Base-by-base conservation (phyloP, 2,329 filamentous ascomycete species). In the Colletotrichum sublineola region DNA sequence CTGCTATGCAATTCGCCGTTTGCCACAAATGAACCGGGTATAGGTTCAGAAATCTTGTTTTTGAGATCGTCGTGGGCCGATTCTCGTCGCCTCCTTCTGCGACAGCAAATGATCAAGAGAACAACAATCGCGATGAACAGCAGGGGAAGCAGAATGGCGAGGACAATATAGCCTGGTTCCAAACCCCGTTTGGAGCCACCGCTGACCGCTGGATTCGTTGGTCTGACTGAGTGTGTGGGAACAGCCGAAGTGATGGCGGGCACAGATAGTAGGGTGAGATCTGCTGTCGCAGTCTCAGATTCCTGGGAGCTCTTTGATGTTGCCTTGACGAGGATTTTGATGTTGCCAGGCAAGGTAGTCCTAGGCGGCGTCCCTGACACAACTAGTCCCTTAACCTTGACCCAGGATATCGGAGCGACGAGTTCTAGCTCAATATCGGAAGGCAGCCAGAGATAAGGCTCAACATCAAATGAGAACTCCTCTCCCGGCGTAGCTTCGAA, bases 301-400 rank as follows among this genome's bases (percentile, higher is more conserved):
- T 80, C 73, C 12, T 74, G 77, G 0, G 81, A 78, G 50, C 72
- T 80, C 48, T 79, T 83, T 63, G 73, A 83, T 63, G 71, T 79
- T 50, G 76, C 83, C 75, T 75, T 73, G 31, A 82, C 71, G 3
- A 75, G 74, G 18, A 82, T 62, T 1, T 73, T 73, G 33, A 80
- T 71, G 0, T 75, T 68, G 5, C 77, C 75, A 8, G 76, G 74
- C 4, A 75, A 75, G 2, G 81, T 77, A 3, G 78, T 78, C 9
- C 75, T 77, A 0, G 86, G 86, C 1, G 83, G 80, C 20, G 79
- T 78, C 1, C 86, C 86, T 0, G 79, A 81, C 7, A 88, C 74
- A 4, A 80, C 81, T 50, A 83, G 76, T 0, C 78, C 78, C 20
- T 84, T 76, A 11, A 84, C 78, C 3, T 79, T 78, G 5, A 89